Percentiles rank a stretch among this genome's conserved stretches.
These are phyloP conservation scores for Odonthalia washingtoniensis DNA, from an alignment of 31 red algal species.

Conservation along the genomic window DNA sequence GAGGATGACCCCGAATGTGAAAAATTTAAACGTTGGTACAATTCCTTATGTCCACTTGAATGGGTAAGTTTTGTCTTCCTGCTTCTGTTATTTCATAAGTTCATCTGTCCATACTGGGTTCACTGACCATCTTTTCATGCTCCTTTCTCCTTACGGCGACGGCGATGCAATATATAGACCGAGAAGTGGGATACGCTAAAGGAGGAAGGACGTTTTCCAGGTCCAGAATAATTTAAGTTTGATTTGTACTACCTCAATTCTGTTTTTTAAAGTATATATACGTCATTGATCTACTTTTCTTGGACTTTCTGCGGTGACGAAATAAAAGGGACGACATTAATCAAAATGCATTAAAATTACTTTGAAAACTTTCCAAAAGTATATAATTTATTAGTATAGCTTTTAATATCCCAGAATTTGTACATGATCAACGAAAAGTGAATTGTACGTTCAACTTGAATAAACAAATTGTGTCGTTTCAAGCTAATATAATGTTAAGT, in stretches of 20 bases:
- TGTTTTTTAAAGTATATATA: too few species aligned
- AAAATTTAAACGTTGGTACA: slow-evolving; percentile 98
- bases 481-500: slow-evolving; percentile 56
- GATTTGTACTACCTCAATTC: too few species aligned
- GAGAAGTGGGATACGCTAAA: slow-evolving; percentile 97
- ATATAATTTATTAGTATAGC: too few species aligned
- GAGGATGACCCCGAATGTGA: slow-evolving; percentile 98
- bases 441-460: too few species aligned
- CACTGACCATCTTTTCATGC: background rate
- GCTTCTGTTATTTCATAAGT: background rate
- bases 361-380: too few species aligned
- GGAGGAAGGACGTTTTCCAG: slow-evolving; percentile 93
- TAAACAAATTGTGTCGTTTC: too few species aligned
- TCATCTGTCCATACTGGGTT: slow-evolving; percentile 12
- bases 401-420: too few species aligned
- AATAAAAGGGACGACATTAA: too few species aligned
- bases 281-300: too few species aligned
- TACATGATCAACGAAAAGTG: too few species aligned
- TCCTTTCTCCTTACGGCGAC: background rate
- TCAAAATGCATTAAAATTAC: too few species aligned
- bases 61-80: slow-evolving; percentile 76
- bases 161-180: slow-evolving; percentile 42
- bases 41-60: slow-evolving; percentile 88
- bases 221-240: slow-evolving; percentile 67
- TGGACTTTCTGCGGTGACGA: too few species aligned